Conservation (phyloP, 345 rosid genomes). For the Melastoma malabathricum region DNA sequence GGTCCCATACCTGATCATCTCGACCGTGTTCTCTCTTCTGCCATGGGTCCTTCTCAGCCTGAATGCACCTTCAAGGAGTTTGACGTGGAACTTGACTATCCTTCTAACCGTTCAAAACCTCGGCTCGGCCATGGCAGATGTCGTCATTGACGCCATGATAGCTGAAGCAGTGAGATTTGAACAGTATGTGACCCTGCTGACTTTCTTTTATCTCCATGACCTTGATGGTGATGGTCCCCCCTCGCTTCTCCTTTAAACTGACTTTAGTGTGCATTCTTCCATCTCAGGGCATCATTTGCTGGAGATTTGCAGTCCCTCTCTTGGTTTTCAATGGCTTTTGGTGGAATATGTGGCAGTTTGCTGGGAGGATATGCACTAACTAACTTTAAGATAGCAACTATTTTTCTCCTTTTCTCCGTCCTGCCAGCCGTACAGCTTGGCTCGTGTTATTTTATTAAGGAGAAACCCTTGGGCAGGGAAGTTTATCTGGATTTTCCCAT, state of each 20-base stretch:
- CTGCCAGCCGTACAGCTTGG: slow-evolving; percentile 62
- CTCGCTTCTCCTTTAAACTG: not conserved
- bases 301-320: slow-evolving; percentile 94
- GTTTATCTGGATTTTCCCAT: slow-evolving; percentile 15
- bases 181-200: slow-evolving; percentile 23
- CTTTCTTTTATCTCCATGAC: not conserved
- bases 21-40: slow-evolving; percentile 63
- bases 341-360: slow-evolving; percentile 85
- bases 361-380: slow-evolving; percentile 74
- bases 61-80: slow-evolving; percentile 36
- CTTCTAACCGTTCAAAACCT: slow-evolving; percentile 77
- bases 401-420: slow-evolving; percentile 65
- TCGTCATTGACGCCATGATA: slow-evolving; percentile 92
- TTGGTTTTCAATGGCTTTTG: slow-evolving; percentile 87
- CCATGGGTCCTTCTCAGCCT: slow-evolving; percentile 86
- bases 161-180: slow-evolving; percentile 86
- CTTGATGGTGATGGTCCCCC: too few relatives aligned
- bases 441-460: slow-evolving; percentile 67
- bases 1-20: slow-evolving; percentile 67
- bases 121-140: slow-evolving; percentile 97
- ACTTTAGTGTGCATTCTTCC: slow-evolving; percentile 3
- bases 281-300: slow-evolving; percentile 69
- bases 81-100: slow-evolving; percentile 43
- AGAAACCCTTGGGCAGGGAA: slow-evolving; percentile 25
- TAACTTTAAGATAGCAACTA: slow-evolving; percentile 51